Evolutionary conservation across 1,284 basidiomycete genomes (phyloP).

Genomic region (Tilletia walkeri): DNA sequence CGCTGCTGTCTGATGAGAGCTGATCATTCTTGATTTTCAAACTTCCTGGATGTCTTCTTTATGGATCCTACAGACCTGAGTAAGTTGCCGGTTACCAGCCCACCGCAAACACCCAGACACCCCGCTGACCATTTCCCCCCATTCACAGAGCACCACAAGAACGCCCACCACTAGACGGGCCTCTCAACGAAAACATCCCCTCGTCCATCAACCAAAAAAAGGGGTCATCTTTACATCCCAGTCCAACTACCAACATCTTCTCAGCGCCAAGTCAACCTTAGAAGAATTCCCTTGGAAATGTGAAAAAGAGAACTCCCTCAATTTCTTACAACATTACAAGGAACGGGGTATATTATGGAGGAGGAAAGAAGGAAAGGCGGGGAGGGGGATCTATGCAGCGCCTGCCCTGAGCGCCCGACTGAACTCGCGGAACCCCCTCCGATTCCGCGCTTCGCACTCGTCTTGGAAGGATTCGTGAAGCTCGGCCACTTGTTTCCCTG

Average conservation of each 20-base stretch:
- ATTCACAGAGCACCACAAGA: constrained; percentile 38
- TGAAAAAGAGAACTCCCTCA: too few relatives aligned
- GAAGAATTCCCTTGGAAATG: too few relatives aligned
- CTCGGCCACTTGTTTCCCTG: constrained; percentile 11
- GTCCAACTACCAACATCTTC: too few relatives aligned
- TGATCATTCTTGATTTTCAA: background rate
- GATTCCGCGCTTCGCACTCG: constrained; percentile 15
- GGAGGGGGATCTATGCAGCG: background rate
- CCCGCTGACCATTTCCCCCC: background rate
- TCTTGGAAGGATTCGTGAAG: constrained; percentile 18
- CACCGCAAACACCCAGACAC: background rate
- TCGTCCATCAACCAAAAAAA: too few relatives aligned
- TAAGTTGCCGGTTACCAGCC: constrained; percentile 24
- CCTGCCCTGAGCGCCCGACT: constrained; percentile 10
- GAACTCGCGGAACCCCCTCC: constrained; percentile 1
- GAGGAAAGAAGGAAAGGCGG: too few relatives aligned
- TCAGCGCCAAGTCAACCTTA: too few relatives aligned
- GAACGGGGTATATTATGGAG: too few relatives aligned
- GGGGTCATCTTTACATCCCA: too few relatives aligned
- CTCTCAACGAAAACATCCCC: too few relatives aligned
- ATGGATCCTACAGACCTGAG: constrained; percentile 33
- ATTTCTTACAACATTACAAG: too few relatives aligned
- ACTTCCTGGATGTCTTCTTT: background rate
- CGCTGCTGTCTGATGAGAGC: background rate
- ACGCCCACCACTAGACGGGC: constrained; percentile 32